These are phyloP conservation scores for Blepharisma japonicum DNA, from an alignment of 73 alveolate species.

Conservation along the genomic window DNA sequence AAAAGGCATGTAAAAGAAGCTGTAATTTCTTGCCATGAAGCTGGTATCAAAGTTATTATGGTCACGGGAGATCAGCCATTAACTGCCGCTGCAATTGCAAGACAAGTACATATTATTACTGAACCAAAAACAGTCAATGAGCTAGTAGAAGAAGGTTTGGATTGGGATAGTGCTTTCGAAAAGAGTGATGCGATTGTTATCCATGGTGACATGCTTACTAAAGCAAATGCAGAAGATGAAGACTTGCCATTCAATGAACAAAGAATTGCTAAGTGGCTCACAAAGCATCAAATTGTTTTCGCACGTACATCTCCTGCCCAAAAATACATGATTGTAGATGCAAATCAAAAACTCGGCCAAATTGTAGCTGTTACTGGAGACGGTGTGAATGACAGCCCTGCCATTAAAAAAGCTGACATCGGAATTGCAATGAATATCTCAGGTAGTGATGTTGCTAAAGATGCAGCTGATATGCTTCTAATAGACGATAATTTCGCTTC, in stretches of 20 bases:
- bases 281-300: conserved; percentile 84
- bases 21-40: conserved; percentile 70
- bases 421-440: conserved; percentile 86
- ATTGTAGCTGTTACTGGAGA: conserved; percentile 98
- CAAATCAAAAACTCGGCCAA: conserved; percentile 89
- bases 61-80: conserved; percentile 93
- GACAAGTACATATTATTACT: conserved; percentile 62
- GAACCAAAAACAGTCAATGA: conserved; percentile 44
- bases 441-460: conserved; percentile 99
- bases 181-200: conserved; percentile 60
- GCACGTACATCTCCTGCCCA: conserved; percentile 97
- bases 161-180: conserved; percentile 58
- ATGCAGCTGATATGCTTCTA: conserved; percentile 98
- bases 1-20: conserved; percentile 76
- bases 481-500: conserved; percentile 97
- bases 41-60: conserved; percentile 90
- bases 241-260: conserved; percentile 65
- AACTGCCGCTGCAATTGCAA: conserved; percentile 93
- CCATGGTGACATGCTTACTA: conserved; percentile 76
- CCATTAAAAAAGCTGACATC: conserved; percentile 74
- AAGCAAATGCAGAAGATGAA: conserved; percentile 54
- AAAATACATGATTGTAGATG: conserved; percentile 88
- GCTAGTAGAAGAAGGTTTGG: conserved; percentile 42
- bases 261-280: conserved; percentile 61
- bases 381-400: conserved; percentile 85